Evolutionary conservation across 192 early-diverging fungal species (phyloP).

Genomic region (Backusella psychrophila): DNA sequence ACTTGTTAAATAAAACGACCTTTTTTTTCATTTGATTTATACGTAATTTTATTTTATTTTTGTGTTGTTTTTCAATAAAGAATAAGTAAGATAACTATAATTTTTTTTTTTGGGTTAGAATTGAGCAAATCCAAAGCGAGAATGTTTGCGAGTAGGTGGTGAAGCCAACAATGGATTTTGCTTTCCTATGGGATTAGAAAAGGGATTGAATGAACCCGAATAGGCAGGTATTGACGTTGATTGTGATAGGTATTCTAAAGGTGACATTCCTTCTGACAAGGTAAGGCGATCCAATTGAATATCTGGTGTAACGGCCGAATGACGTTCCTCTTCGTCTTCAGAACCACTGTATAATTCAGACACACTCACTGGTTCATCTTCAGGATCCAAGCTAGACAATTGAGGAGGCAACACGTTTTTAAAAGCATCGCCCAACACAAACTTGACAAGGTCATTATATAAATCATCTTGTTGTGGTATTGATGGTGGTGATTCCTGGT

Average conservation of each 20-base stretch:
- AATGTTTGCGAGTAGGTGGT: constrained; percentile 24
- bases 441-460: constrained; percentile 21
- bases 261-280: neutral
- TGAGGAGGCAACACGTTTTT: constrained; percentile 5
- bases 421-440: constrained; percentile 31
- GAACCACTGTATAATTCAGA: constrained; percentile 17
- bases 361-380: constrained; percentile 23
- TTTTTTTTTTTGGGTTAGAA: constrained; percentile 4
- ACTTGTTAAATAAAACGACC: neutral
- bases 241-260: constrained; percentile 20
- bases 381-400: neutral
- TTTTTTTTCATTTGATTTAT: neutral
- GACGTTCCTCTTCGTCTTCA: neutral
- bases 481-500: neutral
- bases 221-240: constrained; percentile 22
- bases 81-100: neutral
- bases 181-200: constrained; percentile 1
- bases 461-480: neutral
- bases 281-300: neutral
- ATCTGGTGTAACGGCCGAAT: neutral
- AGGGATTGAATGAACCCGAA: constrained; percentile 26
- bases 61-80: neutral
- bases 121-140: constrained; percentile 35
- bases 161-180: constrained; percentile 16
- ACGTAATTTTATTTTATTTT: neutral